A percentile compares a stretch with the other conserved stretches of the same genome.
These are phyloP conservation scores for Coprinellus micaceus DNA, from an alignment of 768 basidiomycete genomes.

Conservation along the genomic window DNA sequence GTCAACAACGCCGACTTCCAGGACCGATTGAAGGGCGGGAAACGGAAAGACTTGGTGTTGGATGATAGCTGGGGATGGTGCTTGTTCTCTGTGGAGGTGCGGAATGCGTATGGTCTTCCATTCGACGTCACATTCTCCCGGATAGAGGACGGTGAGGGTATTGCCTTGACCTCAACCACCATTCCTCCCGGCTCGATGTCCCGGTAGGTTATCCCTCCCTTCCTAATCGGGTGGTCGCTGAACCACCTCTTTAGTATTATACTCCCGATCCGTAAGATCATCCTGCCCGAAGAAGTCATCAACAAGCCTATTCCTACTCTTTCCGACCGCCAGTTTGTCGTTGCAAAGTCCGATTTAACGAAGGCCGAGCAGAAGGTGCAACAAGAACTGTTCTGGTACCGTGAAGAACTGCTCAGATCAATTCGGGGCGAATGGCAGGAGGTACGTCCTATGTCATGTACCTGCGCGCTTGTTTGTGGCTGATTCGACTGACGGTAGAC, in stretches of 20 bases:
- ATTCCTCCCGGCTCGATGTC: constrained; percentile 88
- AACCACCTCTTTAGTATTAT: constrained; percentile 44
- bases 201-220: constrained; percentile 43
- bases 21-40: constrained; percentile 19
- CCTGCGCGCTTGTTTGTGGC: not conserved
- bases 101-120: constrained; percentile 86
- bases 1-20: constrained; percentile 20
- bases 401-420: constrained; percentile 76
- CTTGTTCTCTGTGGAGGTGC: constrained; percentile 84
- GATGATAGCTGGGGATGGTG: constrained; percentile 70
- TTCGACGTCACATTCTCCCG: constrained; percentile 85
- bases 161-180: constrained; percentile 45
- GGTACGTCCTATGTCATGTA: constrained; percentile 40
- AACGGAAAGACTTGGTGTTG: constrained; percentile 31
- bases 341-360: constrained; percentile 67
- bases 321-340: constrained; percentile 87
- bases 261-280: constrained; percentile 69
- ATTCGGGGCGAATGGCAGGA: constrained; percentile 81
- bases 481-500: constrained; percentile 44
- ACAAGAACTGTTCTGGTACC: constrained; percentile 92
- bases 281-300: constrained; percentile 54
- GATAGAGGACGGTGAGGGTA: constrained; percentile 53
- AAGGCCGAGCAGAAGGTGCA: constrained; percentile 57
- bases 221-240: constrained; percentile 1
- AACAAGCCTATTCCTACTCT: constrained; percentile 76